Conservation (phyloP, 768 basidiomycete species). For the Calocybe indica region DNA sequence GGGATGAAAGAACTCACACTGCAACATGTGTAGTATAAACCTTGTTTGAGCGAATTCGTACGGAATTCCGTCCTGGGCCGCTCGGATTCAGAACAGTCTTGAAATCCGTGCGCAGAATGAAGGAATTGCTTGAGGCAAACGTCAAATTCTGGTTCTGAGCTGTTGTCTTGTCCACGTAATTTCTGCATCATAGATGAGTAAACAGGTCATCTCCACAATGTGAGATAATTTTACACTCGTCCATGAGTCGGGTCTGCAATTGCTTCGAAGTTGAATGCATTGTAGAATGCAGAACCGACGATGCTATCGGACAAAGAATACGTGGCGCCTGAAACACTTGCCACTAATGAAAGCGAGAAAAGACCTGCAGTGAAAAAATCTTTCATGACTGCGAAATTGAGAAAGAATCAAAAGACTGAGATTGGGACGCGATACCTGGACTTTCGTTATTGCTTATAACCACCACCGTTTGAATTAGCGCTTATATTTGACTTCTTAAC, state of each 20-base stretch:
- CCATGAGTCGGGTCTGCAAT: constrained; percentile 57
- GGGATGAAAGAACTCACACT: constrained; percentile 31
- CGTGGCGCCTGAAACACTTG: constrained; percentile 17
- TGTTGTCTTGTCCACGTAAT: constrained; percentile 32
- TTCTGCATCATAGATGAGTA: constrained; percentile 16
- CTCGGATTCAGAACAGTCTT: constrained; percentile 36
- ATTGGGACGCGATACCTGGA: too few relatives aligned
- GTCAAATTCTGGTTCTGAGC: constrained; percentile 47
- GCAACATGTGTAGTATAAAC: constrained; percentile 47
- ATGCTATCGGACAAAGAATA: constrained; percentile 38
- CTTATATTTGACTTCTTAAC: too few relatives aligned
- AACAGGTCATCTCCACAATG: neutral
- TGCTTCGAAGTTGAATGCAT: constrained; percentile 40
- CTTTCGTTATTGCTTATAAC: too few relatives aligned
- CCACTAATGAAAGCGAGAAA: neutral
- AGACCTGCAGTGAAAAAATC: neutral
- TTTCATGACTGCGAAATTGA: too few relatives aligned
- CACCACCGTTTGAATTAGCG: too few relatives aligned
- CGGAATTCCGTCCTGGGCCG: constrained; percentile 49
- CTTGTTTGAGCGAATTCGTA: constrained; percentile 46
- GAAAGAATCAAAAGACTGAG: too few relatives aligned
- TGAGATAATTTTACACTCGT: constrained; percentile 37
- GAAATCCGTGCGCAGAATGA: constrained; percentile 49
- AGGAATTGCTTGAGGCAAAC: constrained; percentile 38
- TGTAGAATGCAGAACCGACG: constrained; percentile 39